A percentile compares a stretch with the other conserved stretches of the same genome.
phyloP scores from a whole-genome alignment of 805 yeast genomes.

The Starmerella vaccinii region DNA sequence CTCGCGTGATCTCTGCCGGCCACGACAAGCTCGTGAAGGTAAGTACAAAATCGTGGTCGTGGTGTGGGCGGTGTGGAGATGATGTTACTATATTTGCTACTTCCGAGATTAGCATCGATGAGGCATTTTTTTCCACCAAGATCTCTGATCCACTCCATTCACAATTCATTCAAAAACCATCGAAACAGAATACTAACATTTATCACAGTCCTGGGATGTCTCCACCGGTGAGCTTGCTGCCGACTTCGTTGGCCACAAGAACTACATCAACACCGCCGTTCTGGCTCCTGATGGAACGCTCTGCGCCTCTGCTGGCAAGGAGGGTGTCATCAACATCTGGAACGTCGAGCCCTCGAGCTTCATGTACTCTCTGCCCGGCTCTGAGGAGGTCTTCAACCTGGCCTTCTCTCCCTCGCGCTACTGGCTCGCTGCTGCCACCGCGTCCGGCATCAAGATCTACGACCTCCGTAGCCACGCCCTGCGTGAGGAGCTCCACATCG shows the following conservation, averaged over 20 bases:
- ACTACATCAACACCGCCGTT: slow-evolving; percentile 93
- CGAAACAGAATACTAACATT: slow-evolving; percentile 25
- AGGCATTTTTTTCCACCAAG: slow-evolving; percentile 96
- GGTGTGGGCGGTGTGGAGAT: slow-evolving; percentile 34
- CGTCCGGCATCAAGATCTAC: slow-evolving; percentile 95
- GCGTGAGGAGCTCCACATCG: slow-evolving; percentile 87
- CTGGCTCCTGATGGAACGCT: slow-evolving; percentile 99
- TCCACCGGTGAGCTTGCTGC: slow-evolving; percentile 74
- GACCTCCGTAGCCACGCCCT: slow-evolving; percentile 96
- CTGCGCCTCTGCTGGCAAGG: slow-evolving; percentile 99
- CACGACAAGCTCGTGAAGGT: slow-evolving; percentile 99
- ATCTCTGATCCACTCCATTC: slow-evolving; percentile 65
- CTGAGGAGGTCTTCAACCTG: slow-evolving; percentile 94
- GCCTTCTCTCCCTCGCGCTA: slow-evolving; percentile 99
- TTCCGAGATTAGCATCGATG: slow-evolving; percentile 71
- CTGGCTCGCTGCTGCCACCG: slow-evolving; percentile 99
- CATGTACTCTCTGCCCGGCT: slow-evolving; percentile 86
- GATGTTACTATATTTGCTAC: slow-evolving; percentile 94
- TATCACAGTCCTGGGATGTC: slow-evolving; percentile 81
- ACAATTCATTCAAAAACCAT: background rate
- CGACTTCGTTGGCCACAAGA: slow-evolving; percentile 98
- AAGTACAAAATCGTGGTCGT: slow-evolving; percentile 39
- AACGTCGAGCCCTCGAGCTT: slow-evolving; percentile 77
- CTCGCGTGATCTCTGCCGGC: slow-evolving; percentile 85
- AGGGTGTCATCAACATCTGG: slow-evolving; percentile 98